Evolutionary conservation across 1,284 basidiomycete species (phyloP).

Genomic region (Tilletia walkeri): DNA sequence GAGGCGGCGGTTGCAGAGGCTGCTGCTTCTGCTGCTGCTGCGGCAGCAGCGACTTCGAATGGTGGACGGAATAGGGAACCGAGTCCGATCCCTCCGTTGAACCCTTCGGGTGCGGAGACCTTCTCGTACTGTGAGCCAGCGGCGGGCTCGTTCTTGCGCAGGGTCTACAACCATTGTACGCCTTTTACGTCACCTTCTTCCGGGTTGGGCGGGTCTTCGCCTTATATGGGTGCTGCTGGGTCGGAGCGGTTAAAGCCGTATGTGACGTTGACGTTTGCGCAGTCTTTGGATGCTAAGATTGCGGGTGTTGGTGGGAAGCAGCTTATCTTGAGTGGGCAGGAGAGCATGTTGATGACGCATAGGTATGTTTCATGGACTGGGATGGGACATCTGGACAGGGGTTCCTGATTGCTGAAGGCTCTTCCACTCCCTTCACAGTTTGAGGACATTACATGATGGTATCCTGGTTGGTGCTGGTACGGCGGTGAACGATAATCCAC

Average conservation of each 20-base stretch:
- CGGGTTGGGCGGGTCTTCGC: background rate
- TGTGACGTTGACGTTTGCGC: constrained; percentile 87
- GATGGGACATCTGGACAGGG: too few species aligned
- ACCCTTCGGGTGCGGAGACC: constrained; percentile 7
- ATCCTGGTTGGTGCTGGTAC: constrained; percentile 91
- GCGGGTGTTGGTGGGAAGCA: constrained; percentile 73
- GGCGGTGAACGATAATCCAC: constrained; percentile 84
- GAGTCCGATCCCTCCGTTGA: constrained; percentile 7
- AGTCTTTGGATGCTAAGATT: constrained; percentile 90
- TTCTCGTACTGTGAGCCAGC: constrained; percentile 2
- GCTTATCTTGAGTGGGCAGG: constrained; percentile 76
- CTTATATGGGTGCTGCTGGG: background rate
- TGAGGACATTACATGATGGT: constrained; percentile 74
- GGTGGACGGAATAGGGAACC: background rate
- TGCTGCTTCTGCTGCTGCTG: background rate
- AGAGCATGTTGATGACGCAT: constrained; percentile 93
- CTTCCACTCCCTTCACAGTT: constrained; percentile 27
- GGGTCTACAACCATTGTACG: constrained; percentile 14
- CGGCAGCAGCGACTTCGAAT: background rate
- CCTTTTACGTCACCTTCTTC: background rate
- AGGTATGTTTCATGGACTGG: constrained; percentile 61
- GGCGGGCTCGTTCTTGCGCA: constrained; percentile 6
- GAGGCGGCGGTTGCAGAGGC: background rate
- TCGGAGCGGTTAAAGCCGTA: constrained; percentile 24
- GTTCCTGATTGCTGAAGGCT: too few species aligned